A percentile compares a stretch with the other conserved stretches of the same genome.
phyloP scores from a whole-genome alignment of 2,329 filamentous ascomycete genomes.

The Graphium sp. region DNA sequence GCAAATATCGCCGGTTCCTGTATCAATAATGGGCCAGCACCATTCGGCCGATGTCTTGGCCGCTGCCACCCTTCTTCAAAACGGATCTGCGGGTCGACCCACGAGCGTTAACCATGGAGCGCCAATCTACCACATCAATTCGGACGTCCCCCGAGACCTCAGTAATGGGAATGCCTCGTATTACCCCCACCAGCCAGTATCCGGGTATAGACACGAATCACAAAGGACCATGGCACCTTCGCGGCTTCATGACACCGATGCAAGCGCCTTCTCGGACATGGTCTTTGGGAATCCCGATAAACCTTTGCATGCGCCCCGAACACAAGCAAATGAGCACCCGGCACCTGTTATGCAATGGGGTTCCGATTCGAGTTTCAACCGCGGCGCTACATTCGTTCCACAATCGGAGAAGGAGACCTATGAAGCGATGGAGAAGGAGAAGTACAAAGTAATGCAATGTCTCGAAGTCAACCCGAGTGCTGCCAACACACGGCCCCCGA shows the following conservation, averaged over 20 bases:
- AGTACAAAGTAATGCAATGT: slow-evolving; percentile 38
- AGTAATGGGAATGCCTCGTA: too few species aligned
- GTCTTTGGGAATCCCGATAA: too few species aligned
- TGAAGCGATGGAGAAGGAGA: slow-evolving; percentile 36
- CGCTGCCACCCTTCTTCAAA: slow-evolving; percentile 34
- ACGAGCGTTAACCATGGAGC: too few species aligned
- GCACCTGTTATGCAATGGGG: slow-evolving; percentile 40
- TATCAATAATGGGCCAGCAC: slow-evolving; percentile 7
- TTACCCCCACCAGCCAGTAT: too few species aligned
- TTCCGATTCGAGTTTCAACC: slow-evolving; percentile 47
- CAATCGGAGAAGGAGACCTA: slow-evolving; percentile 37
- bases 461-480: slow-evolving; percentile 40
- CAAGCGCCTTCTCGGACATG: too few species aligned
- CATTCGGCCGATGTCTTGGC: slow-evolving; percentile 38
- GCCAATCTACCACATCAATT: too few species aligned
- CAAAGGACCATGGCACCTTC: too few species aligned
- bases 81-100: slow-evolving; percentile 13
- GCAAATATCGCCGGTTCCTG: slow-evolving; percentile 1
- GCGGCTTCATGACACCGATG: too few species aligned
- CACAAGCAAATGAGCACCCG: slow-evolving; percentile 12
- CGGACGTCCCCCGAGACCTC: too few species aligned
- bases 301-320: slow-evolving; percentile 10
- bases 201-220: too few species aligned
- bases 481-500: slow-evolving; percentile 40
- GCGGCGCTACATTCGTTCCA: slow-evolving; percentile 40